Percentiles rank a stretch among this genome's conserved stretches.
Evolutionary conservation across 192 early-diverging fungal genomes (phyloP).

Genomic region (Coemansia sp.): DNA sequence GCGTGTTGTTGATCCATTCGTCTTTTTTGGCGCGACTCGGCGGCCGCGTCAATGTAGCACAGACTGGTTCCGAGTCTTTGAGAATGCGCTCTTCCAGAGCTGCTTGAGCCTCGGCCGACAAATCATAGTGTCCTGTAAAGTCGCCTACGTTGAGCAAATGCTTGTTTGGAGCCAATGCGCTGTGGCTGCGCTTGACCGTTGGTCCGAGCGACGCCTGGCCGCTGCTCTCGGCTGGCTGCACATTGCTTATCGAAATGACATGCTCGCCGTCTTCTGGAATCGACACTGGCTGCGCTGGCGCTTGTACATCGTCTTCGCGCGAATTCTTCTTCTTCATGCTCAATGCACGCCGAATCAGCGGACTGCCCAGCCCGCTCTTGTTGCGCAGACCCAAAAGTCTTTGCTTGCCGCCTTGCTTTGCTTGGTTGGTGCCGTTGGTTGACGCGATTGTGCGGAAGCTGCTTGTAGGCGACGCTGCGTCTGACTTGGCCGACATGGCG

Average conservation of each 20-base stretch:
- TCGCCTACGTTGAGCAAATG: constrained; percentile 4
- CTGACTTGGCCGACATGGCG: not conserved
- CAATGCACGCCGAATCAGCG: constrained; percentile 39
- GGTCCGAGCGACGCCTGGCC: not conserved
- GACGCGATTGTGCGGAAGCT: constrained; percentile 3
- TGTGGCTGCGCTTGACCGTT: not conserved
- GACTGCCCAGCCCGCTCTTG: constrained; percentile 29
- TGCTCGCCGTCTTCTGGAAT: constrained; percentile 22
- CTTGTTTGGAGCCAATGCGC: not conserved
- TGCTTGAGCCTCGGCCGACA: constrained; percentile 23
- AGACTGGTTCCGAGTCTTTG: not conserved
- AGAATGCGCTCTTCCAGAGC: constrained; percentile 28
- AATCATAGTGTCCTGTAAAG: constrained; percentile 8
- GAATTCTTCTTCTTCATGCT: constrained; percentile 38
- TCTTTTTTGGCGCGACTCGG: constrained; percentile 26
- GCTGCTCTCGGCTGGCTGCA: constrained; percentile 7
- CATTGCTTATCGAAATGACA: not conserved
- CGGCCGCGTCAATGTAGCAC: not conserved
- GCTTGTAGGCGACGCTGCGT: not conserved
- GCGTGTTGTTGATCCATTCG: constrained; percentile 50
- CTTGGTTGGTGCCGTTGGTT: not conserved
- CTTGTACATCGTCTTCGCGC: constrained; percentile 2
- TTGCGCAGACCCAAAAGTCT: constrained; percentile 23
- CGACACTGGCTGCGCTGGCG: constrained; percentile 1
- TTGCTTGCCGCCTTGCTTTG: constrained; percentile 7